Percentiles rank a stretch among this genome's conserved stretches.
Conservation (phyloP, 2,329 filamentous ascomycete species). For the Talaromyces sp. region DNA sequence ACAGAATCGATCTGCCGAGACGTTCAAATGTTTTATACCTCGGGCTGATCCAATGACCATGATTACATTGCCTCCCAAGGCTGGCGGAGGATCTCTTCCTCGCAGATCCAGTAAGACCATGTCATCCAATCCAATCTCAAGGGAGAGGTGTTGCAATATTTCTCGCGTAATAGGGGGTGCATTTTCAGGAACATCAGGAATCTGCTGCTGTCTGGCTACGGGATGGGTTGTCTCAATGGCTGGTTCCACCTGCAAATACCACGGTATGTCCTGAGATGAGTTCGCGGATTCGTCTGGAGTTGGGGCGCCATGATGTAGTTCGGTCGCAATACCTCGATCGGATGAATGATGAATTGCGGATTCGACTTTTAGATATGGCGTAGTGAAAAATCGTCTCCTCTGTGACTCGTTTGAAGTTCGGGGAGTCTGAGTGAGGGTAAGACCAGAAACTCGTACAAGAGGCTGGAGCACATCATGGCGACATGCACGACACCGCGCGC, state of each 20-base stretch:
- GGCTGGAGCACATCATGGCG: slow-evolving; percentile 32
- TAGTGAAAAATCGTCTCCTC: slow-evolving; percentile 15
- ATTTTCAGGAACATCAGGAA: slow-evolving; percentile 65
- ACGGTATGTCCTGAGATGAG: slow-evolving; percentile 55
- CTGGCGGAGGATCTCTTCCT: slow-evolving; percentile 77
- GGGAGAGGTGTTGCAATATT: slow-evolving; percentile 74
- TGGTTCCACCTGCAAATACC: slow-evolving; percentile 75
- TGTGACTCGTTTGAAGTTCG: slow-evolving; percentile 4
- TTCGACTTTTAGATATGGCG: slow-evolving; percentile 26
- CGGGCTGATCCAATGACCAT: slow-evolving; percentile 92
- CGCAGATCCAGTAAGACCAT: slow-evolving; percentile 80
- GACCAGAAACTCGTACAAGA: slow-evolving; percentile 30
- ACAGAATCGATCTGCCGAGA: slow-evolving; percentile 84
- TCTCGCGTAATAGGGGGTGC: slow-evolving; percentile 70
- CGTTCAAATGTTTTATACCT: slow-evolving; percentile 88
- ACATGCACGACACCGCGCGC: slow-evolving; percentile 32
- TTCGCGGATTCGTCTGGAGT: not conserved
- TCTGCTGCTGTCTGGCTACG: slow-evolving; percentile 53
- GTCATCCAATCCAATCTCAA: slow-evolving; percentile 83
- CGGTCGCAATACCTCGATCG: not conserved
- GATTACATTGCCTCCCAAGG: slow-evolving; percentile 80
- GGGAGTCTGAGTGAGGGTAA: slow-evolving; percentile 22
- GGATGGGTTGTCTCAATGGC: slow-evolving; percentile 41
- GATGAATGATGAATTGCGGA: slow-evolving; percentile 18
- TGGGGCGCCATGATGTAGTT: not conserved